Percentiles rank a stretch among this genome's conserved stretches.
Conservation (phyloP, 179 eudicot genomes). For the Heliamphora pulchella region DNA sequence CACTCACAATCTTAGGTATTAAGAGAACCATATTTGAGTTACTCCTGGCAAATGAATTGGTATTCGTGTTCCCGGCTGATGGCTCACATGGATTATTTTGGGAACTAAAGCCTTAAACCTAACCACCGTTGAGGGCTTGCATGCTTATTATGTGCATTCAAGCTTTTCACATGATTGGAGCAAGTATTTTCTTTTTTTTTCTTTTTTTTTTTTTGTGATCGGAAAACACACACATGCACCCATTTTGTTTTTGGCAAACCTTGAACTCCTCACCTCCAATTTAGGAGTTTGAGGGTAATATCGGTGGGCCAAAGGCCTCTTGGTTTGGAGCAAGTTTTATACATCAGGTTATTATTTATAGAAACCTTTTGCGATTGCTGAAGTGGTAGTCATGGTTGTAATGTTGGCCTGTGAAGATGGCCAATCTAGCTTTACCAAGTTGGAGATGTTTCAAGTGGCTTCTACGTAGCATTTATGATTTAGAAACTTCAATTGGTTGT, state of each 20-base stretch:
- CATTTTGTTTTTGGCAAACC: no score
- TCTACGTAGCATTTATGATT: neutral
- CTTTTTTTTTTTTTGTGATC: no score
- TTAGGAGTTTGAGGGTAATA: no score
- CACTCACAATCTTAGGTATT: neutral
- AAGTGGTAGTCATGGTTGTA: neutral
- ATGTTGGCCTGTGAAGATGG: neutral
- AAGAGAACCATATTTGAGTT: neutral
- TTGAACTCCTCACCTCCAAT: no score
- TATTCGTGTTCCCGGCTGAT: neutral
- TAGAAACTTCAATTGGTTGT: neutral
- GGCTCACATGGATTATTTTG: conserved; percentile 2
- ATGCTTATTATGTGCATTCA: conserved; percentile 4
- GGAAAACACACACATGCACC: no score
- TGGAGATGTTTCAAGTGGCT: conserved; percentile 5
- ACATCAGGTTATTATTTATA: neutral
- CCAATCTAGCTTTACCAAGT: conserved; percentile 13
- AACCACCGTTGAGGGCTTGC: conserved; percentile 3
- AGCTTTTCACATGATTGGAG: neutral
- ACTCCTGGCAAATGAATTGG: neutral
- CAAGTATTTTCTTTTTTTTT: neutral
- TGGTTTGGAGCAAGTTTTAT: neutral
- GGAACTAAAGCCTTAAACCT: neutral
- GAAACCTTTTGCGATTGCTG: neutral
- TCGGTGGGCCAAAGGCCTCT: no score